phyloP scores from a whole-genome alignment of 2,329 filamentous ascomycete genomes.

The Pseudocercospora ulei region DNA sequence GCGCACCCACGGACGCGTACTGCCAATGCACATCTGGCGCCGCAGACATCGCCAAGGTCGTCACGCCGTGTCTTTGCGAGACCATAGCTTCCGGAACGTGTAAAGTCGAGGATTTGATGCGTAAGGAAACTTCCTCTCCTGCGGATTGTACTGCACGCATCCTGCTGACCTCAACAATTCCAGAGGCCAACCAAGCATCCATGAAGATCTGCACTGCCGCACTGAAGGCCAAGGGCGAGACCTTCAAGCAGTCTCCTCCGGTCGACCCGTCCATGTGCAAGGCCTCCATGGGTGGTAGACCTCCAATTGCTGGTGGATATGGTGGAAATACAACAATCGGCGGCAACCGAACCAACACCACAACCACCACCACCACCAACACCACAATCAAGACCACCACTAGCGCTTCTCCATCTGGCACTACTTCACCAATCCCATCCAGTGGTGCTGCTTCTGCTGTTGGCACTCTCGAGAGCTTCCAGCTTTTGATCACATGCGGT shows the following conservation, averaged over 20 bases:
- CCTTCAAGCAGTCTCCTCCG: slow-evolving; percentile 13
- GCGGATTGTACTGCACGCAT: neutral
- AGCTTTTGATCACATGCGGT: slow-evolving; percentile 5
- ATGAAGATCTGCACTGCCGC: slow-evolving; percentile 23
- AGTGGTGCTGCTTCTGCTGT: slow-evolving; percentile 11
- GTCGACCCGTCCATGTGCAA: slow-evolving; percentile 18
- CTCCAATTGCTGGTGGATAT: slow-evolving; percentile 5
- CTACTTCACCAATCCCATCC: neutral
- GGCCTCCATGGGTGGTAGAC: slow-evolving; percentile 7
- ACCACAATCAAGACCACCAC: neutral
- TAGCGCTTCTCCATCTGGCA: neutral
- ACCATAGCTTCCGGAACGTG: slow-evolving; percentile 27
- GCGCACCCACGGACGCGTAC: slow-evolving; percentile 39
- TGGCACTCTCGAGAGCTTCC: slow-evolving; percentile 12
- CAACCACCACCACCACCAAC: neutral
- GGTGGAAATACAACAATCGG: slow-evolving; percentile 3
- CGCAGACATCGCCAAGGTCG: slow-evolving; percentile 34
- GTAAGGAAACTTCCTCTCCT: slow-evolving; percentile 29
- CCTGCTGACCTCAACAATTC: slow-evolving; percentile 1
- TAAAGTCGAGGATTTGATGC: slow-evolving; percentile 33
- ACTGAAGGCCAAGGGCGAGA: slow-evolving; percentile 19
- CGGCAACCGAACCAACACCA: neutral
- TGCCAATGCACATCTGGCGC: slow-evolving; percentile 46
- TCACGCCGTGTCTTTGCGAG: slow-evolving; percentile 36
- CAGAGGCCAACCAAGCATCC: slow-evolving; percentile 2